Conservation (phyloP, 1,284 basidiomycete species). For the Porodaedalea pini region DNA sequence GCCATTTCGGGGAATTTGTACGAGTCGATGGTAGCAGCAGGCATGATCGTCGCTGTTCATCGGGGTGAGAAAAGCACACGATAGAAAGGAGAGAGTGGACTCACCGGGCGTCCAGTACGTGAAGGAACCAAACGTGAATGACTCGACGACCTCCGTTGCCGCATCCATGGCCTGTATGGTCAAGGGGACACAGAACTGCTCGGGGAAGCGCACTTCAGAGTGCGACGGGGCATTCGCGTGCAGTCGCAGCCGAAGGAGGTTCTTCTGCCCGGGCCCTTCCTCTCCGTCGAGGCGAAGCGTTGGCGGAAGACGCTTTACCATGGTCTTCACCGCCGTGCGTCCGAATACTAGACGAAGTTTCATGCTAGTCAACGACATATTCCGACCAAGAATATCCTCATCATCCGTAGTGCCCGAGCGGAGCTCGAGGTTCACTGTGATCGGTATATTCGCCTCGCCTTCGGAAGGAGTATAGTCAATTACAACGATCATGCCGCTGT, state of each 20-base stretch:
- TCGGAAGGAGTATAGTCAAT: constrained; percentile 56
- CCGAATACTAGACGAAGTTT: constrained; percentile 65
- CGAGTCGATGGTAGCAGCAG: constrained; percentile 10
- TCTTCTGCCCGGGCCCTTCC: neutral
- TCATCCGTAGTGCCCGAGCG: constrained; percentile 41
- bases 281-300: neutral
- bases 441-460: constrained; percentile 53
- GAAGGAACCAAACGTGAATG: constrained; percentile 67
- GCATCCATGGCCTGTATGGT: constrained; percentile 61
- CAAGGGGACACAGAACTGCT: constrained; percentile 40
- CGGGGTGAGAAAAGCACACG: neutral
- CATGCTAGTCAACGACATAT: constrained; percentile 2
- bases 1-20: neutral
- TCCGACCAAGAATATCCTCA: constrained; percentile 37
- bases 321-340: constrained; percentile 53
- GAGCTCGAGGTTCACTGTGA: constrained; percentile 60
- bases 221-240: constrained; percentile 52
- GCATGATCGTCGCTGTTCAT: constrained; percentile 7
- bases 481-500: constrained; percentile 53
- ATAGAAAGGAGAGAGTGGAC: constrained; percentile 23
- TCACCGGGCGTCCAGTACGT: constrained; percentile 54
- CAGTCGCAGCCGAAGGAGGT: constrained; percentile 47
- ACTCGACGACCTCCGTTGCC: constrained; percentile 52
- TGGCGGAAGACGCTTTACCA: constrained; percentile 34
- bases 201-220: constrained; percentile 31